A percentile compares a stretch with the other conserved stretches of the same genome.
Evolutionary conservation across 2,329 filamentous ascomycete species (phyloP).

Genomic region (Ophiostoma quercus): DNA sequence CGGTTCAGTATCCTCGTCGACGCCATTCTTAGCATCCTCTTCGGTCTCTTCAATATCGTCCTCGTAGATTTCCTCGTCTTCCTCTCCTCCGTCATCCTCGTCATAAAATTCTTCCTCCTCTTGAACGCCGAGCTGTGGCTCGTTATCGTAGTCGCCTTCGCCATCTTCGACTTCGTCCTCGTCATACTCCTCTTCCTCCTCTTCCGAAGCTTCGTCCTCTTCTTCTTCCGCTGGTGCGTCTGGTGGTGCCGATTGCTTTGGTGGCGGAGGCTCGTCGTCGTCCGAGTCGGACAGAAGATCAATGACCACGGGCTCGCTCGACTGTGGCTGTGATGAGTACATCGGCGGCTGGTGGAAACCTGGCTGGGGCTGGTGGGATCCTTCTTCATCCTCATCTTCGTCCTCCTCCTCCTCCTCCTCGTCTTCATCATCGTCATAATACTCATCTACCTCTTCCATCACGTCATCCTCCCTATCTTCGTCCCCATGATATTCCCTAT

Average conservation of each 20-base stretch:
- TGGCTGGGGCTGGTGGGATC: background rate
- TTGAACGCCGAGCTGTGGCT: conserved; percentile 4
- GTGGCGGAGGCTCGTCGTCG: conserved; percentile 29
- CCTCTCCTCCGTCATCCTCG: conserved; percentile 16
- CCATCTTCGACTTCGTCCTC: conserved; percentile 20
- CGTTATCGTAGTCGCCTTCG: conserved; percentile 11
- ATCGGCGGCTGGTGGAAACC: conserved; percentile 1
- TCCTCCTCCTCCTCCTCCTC: background rate
- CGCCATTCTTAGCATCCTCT: background rate
- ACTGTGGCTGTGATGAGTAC: conserved; percentile 12
- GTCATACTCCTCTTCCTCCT: conserved; percentile 16
- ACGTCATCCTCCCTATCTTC: conserved; percentile 7
- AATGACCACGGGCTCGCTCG: conserved; percentile 40
- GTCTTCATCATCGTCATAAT: background rate
- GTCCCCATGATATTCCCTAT: conserved; percentile 8
- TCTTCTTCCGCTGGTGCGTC: background rate
- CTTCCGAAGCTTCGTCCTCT: background rate
- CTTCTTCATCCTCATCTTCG: conserved; percentile 16
- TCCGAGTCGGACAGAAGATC: conserved; percentile 46
- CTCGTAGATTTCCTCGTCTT: conserved; percentile 13
- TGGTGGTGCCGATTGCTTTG: background rate
- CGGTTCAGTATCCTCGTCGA: background rate
- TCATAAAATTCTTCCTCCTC: conserved; percentile 8
- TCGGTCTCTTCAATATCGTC: conserved; percentile 13
- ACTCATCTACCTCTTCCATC: background rate